phyloP scores from a whole-genome alignment of 495 filamentous ascomycete genomes.

The Bathelium albidoporum region DNA sequence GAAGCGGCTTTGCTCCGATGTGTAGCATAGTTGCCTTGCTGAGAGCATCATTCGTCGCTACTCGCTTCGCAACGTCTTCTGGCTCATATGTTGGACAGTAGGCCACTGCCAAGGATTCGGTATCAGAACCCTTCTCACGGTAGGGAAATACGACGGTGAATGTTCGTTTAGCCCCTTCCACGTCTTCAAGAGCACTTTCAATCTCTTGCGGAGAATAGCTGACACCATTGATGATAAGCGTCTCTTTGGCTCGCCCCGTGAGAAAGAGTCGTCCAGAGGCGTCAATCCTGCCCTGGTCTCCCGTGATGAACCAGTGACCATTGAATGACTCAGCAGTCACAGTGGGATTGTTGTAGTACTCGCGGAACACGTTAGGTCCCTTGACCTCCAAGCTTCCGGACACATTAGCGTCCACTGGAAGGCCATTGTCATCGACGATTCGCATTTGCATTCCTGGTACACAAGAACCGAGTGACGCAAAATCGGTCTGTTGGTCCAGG shows the following conservation, averaged over 20 bases:
- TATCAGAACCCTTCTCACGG: neutral
- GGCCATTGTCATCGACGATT: conserved; percentile 70
- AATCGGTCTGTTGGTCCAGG: conserved; percentile 49
- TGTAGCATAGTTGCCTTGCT: neutral
- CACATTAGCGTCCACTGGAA: conserved; percentile 49
- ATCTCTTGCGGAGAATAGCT: neutral
- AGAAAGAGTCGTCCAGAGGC: neutral
- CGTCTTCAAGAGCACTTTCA: neutral
- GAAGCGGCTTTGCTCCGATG: neutral
- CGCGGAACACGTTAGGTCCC: conserved; percentile 6
- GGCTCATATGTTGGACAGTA: too few species aligned
- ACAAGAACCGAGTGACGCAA: conserved; percentile 73
- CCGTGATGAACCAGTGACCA: conserved; percentile 15
- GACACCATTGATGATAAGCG: neutral
- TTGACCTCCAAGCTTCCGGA: conserved; percentile 17
- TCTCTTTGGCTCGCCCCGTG: neutral
- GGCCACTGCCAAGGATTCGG: too few species aligned
- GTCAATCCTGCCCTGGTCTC: conserved; percentile 13
- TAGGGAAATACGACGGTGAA: neutral
- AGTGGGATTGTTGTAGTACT: conserved; percentile 9
- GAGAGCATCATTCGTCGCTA: neutral
- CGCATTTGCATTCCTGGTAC: conserved; percentile 65
- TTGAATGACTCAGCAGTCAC: conserved; percentile 11
- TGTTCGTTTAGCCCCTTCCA: too few species aligned
- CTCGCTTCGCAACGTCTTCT: neutral